A percentile compares a stretch with the other conserved stretches of the same genome.
Conservation (phyloP, 2,329 filamentous ascomycete species). For the Fusarium verrucosum region DNA sequence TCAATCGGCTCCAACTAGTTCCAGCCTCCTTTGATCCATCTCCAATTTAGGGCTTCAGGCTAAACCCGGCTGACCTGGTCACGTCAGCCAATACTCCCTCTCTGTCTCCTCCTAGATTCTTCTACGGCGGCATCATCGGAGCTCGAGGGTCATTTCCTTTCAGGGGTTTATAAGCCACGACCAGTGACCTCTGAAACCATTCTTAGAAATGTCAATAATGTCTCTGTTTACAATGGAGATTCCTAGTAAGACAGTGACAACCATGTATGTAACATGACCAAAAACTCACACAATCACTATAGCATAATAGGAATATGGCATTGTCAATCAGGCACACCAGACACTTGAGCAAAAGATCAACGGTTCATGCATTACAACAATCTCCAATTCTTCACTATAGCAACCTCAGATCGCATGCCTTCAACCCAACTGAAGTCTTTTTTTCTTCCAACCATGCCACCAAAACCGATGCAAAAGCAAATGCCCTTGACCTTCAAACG, state of each 20-base stretch:
- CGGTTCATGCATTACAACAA: constrained; percentile 36
- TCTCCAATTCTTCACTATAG: constrained; percentile 13
- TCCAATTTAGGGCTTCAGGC: constrained; percentile 4
- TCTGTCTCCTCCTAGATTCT: constrained; percentile 1
- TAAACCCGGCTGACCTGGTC: constrained; percentile 33
- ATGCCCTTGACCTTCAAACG: constrained; percentile 22
- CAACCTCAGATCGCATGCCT: constrained; percentile 13
- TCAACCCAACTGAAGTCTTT: constrained; percentile 32
- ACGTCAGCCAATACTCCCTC: constrained; percentile 28
- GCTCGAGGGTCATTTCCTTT: constrained; percentile 14
- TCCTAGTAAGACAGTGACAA: not conserved
- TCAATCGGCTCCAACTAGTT: not conserved
- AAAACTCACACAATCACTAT: not conserved
- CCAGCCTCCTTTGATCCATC: constrained; percentile 4
- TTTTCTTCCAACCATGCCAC: constrained; percentile 40
- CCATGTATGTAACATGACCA: too few species aligned
- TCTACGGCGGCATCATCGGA: constrained; percentile 15
- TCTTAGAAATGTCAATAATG: not conserved
- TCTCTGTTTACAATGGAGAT: not conserved
- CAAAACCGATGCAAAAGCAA: constrained; percentile 25
- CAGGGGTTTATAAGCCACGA: not conserved
- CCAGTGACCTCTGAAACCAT: not conserved
- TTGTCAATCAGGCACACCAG: not conserved
- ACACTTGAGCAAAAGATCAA: constrained; percentile 9
- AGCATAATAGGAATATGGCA: not conserved